Percentiles rank a stretch among this genome's conserved stretches.
Conservation (phyloP, 1,284 basidiomycete genomes). For the Coriolopsis trogii region DNA sequence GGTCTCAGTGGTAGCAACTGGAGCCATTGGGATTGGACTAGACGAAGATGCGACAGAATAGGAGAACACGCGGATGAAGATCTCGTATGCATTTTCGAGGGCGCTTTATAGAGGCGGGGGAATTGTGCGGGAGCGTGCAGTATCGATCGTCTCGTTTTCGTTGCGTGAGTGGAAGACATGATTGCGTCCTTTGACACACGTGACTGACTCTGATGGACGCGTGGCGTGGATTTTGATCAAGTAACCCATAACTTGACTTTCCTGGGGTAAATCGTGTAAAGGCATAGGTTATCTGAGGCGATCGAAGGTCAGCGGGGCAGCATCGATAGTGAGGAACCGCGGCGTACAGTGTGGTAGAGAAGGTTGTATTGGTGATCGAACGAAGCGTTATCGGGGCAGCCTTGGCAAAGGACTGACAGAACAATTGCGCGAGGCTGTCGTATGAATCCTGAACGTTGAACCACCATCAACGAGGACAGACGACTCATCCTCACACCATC, state of each 20-base stretch:
- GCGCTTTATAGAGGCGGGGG: slow-evolving; percentile 15
- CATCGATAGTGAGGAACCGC: too few species aligned
- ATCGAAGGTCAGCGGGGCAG: too few species aligned
- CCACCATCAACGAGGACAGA: not conserved
- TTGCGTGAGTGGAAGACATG: slow-evolving; percentile 20
- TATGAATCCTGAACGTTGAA: not conserved
- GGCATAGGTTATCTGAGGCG: too few species aligned
- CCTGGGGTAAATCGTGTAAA: too few species aligned
- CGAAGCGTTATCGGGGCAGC: not conserved
- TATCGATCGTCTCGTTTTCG: not conserved
- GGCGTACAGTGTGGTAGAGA: too few species aligned
- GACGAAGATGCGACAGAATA: not conserved
- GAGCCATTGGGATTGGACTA: slow-evolving; percentile 41
- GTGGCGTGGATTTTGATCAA: too few species aligned
- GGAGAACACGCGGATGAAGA: slow-evolving; percentile 4
- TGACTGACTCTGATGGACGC: too few species aligned
- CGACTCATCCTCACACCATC: not conserved
- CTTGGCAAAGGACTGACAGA: not conserved
- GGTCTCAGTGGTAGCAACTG: slow-evolving; percentile 41
- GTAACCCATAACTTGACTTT: too few species aligned
- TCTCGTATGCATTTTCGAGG: not conserved
- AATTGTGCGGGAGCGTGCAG: too few species aligned
- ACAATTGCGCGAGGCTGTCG: slow-evolving; percentile 6
- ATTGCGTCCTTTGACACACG: too few species aligned
- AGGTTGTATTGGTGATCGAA: too few species aligned